Percentiles rank a stretch among this genome's conserved stretches.
phyloP scores from a whole-genome alignment of 2,329 filamentous ascomycete species.

The Phaeosphaeriaceae sp. region DNA sequence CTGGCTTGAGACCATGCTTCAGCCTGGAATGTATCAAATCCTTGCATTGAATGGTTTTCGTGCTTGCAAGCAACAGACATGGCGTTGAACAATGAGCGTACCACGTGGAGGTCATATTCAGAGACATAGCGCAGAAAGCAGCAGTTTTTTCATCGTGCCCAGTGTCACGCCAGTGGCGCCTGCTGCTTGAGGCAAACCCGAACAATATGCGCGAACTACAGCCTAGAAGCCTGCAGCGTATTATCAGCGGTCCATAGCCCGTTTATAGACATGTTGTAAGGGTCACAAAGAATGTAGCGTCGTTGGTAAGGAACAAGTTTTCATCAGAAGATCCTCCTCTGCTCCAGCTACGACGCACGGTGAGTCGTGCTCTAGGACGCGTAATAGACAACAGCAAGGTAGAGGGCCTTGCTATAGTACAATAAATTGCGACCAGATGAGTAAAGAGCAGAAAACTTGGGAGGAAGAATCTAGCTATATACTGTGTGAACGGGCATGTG shows the following conservation, averaged over 20 bases:
- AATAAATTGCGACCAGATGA: conserved; percentile 67
- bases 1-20: no score
- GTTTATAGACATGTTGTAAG: not conserved
- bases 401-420: conserved; percentile 62
- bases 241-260: not conserved
- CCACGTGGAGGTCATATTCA: not conserved
- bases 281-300: conserved; percentile 58
- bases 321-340: conserved; percentile 64
- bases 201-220: not conserved
- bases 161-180: not conserved
- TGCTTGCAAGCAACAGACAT: no score
- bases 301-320: conserved; percentile 72
- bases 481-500: no score
- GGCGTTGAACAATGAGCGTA: not conserved
- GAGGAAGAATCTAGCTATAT: no score
- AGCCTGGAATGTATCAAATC: not conserved
- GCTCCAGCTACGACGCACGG: conserved; percentile 71
- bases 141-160: not conserved
- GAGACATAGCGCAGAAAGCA: not conserved
- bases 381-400: conserved; percentile 68
- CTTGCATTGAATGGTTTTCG: not conserved
- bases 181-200: not conserved
- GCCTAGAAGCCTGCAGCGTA: not conserved
- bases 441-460: not conserved
- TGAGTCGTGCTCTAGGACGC: conserved; percentile 65